A percentile compares a stretch with the other conserved stretches of the same genome.
Evolutionary conservation across 768 basidiomycete species (phyloP).

Genomic region (Lentinula detonsa): DNA sequence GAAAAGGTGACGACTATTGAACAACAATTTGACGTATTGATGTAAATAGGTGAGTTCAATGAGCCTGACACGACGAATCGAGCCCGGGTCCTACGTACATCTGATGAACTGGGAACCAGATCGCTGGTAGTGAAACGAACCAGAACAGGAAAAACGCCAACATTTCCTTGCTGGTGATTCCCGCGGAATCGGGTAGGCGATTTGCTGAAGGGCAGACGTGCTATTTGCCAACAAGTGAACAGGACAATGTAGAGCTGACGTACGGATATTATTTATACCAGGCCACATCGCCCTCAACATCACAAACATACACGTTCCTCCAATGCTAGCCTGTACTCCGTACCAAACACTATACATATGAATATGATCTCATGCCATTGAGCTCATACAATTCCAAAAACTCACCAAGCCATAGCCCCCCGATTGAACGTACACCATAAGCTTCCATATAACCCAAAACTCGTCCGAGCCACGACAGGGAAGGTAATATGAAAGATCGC

Average conservation of each 20-base stretch:
- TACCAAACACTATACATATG: conserved; percentile 54
- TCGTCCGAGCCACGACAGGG: conserved; percentile 69
- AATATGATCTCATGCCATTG: neutral
- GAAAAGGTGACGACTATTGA: conserved; percentile 65
- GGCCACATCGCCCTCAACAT: conserved; percentile 79
- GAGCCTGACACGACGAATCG: neutral
- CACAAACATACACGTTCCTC: conserved; percentile 71
- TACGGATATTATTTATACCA: conserved; percentile 59
- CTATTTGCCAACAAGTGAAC: neutral
- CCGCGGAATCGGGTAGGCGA: conserved; percentile 64
- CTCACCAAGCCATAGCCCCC: conserved; percentile 67
- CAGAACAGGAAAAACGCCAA: conserved; percentile 86
- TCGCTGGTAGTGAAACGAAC: conserved; percentile 70
- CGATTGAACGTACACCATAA: conserved; percentile 78
- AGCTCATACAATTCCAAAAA: conserved; percentile 3
- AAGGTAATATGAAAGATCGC: conserved; percentile 75
- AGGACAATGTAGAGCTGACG: conserved; percentile 15
- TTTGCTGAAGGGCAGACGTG: conserved; percentile 39
- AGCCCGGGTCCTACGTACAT: conserved; percentile 38
- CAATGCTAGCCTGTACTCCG: conserved; percentile 76
- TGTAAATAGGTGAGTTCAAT: conserved; percentile 6
- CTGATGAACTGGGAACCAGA: conserved; percentile 81
- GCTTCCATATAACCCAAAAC: conserved; percentile 73
- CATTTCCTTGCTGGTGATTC: conserved; percentile 70
- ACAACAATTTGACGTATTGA: conserved; percentile 8